Evolutionary conservation across 2,329 filamentous ascomycete species (phyloP).

Genomic region (Moelleriella libera): DNA sequence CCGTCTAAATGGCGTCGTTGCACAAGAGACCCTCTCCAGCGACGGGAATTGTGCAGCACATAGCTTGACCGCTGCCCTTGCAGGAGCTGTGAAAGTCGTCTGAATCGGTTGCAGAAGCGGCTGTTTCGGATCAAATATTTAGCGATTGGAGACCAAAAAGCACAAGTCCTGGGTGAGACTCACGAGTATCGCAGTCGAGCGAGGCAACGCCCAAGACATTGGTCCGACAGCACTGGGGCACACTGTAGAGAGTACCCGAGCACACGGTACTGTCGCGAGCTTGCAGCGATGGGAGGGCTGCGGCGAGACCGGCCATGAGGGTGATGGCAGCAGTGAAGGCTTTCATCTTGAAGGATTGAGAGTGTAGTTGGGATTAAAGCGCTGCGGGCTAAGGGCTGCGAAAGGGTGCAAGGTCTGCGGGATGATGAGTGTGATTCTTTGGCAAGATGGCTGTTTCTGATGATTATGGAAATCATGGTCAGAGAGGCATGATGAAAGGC

Average conservation of each 20-base stretch:
- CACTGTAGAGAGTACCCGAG: constrained; percentile 1
- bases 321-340: constrained; percentile 1
- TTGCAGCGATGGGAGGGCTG: constrained; percentile 1
- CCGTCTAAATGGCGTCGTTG: background rate
- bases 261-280: background rate
- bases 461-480: too few species aligned
- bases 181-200: constrained; percentile 4
- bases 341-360: constrained; percentile 2
- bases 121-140: background rate
- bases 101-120: background rate
- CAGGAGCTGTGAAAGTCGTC: constrained; percentile 3
- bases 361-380: too few species aligned
- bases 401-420: background rate
- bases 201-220: constrained; percentile 2
- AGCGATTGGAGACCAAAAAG: background rate
- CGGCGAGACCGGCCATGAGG: constrained; percentile 1
- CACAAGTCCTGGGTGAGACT: background rate
- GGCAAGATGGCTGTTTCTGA: too few species aligned
- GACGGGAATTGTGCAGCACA: constrained; percentile 4
- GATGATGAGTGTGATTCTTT: too few species aligned
- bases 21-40: constrained; percentile 2
- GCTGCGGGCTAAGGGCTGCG: background rate
- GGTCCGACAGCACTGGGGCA: constrained; percentile 4
- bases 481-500: background rate
- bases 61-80: background rate